Evolutionary conservation across 148 eudicot species (phyloP).

Genomic region (Rhododendron williamsianum): DNA sequence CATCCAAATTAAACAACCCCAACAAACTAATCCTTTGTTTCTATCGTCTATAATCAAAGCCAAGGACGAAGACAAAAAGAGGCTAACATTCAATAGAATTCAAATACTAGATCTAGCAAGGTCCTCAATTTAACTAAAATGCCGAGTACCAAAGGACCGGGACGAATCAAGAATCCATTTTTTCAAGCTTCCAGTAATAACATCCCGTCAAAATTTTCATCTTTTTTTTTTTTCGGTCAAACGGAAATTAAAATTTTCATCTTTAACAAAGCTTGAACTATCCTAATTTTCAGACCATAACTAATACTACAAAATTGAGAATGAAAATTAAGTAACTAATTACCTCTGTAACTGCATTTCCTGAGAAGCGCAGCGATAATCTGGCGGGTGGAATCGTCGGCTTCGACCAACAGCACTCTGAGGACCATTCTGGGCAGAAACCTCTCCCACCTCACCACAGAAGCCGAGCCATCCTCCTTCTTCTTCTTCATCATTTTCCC

Average conservation of each 20-base stretch:
- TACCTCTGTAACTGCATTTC: conserved; percentile 77
- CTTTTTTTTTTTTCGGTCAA: too few relatives aligned
- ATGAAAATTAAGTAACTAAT: conserved; percentile 8
- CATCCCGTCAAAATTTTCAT: not conserved
- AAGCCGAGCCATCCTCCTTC: conserved; percentile 23
- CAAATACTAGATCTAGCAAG: not conserved
- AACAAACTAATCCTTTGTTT: not conserved
- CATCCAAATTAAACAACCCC: not conserved
- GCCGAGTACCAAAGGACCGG: not conserved
- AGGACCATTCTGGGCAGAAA: conserved; percentile 52
- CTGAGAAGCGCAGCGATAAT: conserved; percentile 85
- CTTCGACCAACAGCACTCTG: conserved; percentile 73
- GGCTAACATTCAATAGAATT: not conserved
- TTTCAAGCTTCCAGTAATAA: not conserved
- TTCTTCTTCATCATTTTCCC: not conserved
- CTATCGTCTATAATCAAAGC: not conserved
- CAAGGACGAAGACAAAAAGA: not conserved
- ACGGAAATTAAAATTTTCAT: not conserved
- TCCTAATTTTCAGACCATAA: not conserved
- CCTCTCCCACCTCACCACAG: conserved; percentile 52
- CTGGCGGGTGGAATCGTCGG: conserved; percentile 85
- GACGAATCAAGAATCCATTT: not conserved
- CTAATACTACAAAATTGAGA: not conserved
- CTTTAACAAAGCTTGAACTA: not conserved
- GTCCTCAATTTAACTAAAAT: not conserved